These are phyloP conservation scores for Allomyces macrogynus DNA, from an alignment of 192 early-diverging fungal species.

Conservation along the genomic window DNA sequence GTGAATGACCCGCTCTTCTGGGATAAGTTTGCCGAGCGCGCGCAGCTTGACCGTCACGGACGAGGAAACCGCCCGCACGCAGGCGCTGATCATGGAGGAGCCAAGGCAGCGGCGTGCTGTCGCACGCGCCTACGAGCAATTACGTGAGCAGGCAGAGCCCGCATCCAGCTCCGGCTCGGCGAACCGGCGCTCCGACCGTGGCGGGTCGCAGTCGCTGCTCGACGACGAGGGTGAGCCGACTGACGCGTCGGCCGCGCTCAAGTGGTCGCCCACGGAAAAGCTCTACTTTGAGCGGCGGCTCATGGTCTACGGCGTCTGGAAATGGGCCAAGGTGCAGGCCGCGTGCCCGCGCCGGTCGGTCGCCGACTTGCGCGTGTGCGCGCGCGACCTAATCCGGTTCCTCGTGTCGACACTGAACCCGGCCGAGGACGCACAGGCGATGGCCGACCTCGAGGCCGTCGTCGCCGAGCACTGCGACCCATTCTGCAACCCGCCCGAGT, in stretches of 20 bases:
- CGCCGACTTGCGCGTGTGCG: constrained; percentile 35
- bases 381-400: constrained; percentile 24
- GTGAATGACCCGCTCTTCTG: constrained; percentile 74
- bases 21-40: constrained; percentile 62
- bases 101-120: too few relatives aligned
- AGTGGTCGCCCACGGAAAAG: constrained; percentile 30
- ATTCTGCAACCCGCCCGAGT: constrained; percentile 12
- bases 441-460: constrained; percentile 35
- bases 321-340: constrained; percentile 42
- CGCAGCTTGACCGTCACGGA: constrained; percentile 44
- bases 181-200: constrained; percentile 4
- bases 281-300: constrained; percentile 24
- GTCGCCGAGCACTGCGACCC: constrained; percentile 10
- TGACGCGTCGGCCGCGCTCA: neutral
- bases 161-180: neutral
- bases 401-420: constrained; percentile 24
- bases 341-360: constrained; percentile 31
- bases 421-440: constrained; percentile 34
- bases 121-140: constrained; percentile 20
- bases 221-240: constrained; percentile 8
- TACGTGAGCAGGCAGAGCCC: constrained; percentile 8
- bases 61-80: constrained; percentile 23
- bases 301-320: constrained; percentile 27
- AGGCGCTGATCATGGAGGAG: constrained; percentile 42
- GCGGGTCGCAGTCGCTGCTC: neutral